A percentile compares a stretch with the other conserved stretches of the same genome.
These are phyloP conservation scores for Pyrenophora graminea DNA, from an alignment of 2,329 filamentous ascomycete species.

Conservation along the genomic window DNA sequence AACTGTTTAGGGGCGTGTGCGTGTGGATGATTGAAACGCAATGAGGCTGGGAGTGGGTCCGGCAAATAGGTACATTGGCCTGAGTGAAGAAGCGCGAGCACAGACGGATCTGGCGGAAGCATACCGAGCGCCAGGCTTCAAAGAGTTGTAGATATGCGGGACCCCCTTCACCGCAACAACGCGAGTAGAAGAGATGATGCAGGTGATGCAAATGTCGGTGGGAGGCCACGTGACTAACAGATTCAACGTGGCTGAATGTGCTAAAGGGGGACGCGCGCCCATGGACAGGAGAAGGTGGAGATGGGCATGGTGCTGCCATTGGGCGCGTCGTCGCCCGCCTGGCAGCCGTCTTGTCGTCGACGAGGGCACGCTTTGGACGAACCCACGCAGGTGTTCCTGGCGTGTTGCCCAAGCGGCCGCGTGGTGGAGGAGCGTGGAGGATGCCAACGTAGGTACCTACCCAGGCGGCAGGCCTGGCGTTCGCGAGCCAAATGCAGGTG, in stretches of 20 bases:
- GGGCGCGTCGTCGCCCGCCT: background rate
- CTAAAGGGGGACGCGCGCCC: too few relatives aligned
- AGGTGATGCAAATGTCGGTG: slow-evolving; percentile 12
- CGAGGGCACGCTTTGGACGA: slow-evolving; percentile 5
- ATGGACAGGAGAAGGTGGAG: too few relatives aligned
- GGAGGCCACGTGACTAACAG: background rate
- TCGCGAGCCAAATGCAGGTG: slow-evolving; percentile 20
- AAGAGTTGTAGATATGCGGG: slow-evolving; percentile 9
- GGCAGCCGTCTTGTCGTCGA: slow-evolving; percentile 1
- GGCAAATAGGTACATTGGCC: slow-evolving; percentile 28
- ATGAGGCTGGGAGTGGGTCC: slow-evolving; percentile 34
- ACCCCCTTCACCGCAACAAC: slow-evolving; percentile 12
- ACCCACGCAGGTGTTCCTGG: slow-evolving; percentile 22
- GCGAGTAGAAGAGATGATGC: background rate
- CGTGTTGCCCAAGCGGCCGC: slow-evolving; percentile 15
- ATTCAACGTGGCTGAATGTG: background rate
- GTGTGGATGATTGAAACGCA: slow-evolving; percentile 28
- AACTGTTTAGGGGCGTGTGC: slow-evolving; percentile 7
- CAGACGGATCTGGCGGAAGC: slow-evolving; percentile 46
- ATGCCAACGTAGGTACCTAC: too few relatives aligned
- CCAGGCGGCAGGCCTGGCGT: slow-evolving; percentile 20
- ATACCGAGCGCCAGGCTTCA: slow-evolving; percentile 13
- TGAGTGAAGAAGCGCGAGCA: slow-evolving; percentile 33
- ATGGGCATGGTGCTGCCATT: too few relatives aligned
- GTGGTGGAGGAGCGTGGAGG: slow-evolving; percentile 17